These are phyloP conservation scores for Rhizopogon parksii DNA, from an alignment of 1,284 basidiomycete genomes.

Conservation along the genomic window DNA sequence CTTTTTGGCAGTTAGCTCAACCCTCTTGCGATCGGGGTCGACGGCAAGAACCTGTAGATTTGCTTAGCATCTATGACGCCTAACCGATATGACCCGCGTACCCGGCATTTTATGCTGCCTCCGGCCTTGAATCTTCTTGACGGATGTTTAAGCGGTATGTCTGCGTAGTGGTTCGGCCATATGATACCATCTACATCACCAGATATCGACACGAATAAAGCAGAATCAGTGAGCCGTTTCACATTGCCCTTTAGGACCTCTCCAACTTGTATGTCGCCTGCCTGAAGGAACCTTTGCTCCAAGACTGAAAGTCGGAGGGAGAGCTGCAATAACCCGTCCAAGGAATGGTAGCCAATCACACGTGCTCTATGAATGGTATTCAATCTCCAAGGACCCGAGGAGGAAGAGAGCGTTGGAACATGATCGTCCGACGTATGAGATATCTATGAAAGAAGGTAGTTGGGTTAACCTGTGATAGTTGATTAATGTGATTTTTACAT, in stretches of 20 bases:
- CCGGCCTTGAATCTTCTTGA: constrained; percentile 61
- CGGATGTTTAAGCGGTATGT: constrained; percentile 88
- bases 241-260: constrained; percentile 79
- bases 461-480: not conserved
- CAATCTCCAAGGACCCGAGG: constrained; percentile 74
- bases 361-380: constrained; percentile 69
- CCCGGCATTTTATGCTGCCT: constrained; percentile 72
- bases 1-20: constrained; percentile 90
- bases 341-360: constrained; percentile 80
- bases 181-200: constrained; percentile 89
- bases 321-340: constrained; percentile 88
- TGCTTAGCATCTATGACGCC: constrained; percentile 8
- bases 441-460: constrained; percentile 48
- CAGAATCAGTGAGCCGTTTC: constrained; percentile 73
- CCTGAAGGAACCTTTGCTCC: constrained; percentile 82
- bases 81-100: constrained; percentile 31
- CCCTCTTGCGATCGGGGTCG: constrained; percentile 75
- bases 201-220: constrained; percentile 78
- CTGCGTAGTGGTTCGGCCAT: constrained; percentile 94
- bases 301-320: constrained; percentile 81
- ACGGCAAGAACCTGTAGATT: constrained; percentile 71
- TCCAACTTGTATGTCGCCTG: constrained; percentile 79
- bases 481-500: constrained; percentile 47
- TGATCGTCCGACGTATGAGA: constrained; percentile 92
- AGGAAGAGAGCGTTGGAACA: constrained; percentile 63